A percentile compares a stretch with the other conserved stretches of the same genome.
Conservation (phyloP, 257 asterid genomes). For the Rubia yunnanensis region DNA sequence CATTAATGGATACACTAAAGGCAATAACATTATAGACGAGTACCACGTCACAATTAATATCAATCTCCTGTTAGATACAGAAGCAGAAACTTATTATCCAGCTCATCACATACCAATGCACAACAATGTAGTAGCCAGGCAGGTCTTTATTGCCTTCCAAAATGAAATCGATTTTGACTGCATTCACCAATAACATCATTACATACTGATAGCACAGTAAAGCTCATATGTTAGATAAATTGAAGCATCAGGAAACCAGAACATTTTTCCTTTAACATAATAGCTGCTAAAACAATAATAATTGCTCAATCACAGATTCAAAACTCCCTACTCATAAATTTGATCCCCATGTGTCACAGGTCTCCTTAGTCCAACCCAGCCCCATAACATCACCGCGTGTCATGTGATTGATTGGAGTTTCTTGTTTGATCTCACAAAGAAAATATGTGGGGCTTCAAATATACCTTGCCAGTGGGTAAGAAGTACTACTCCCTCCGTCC, state of each 20-base stretch:
- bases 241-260: slow-evolving; percentile 6
- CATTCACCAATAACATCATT: slow-evolving; percentile 16
- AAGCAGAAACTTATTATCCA: not conserved
- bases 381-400: not conserved
- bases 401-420: not conserved
- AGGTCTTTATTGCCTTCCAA: slow-evolving; percentile 56
- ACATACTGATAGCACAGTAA: not conserved
- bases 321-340: not conserved
- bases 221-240: not conserved
- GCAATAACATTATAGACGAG: slow-evolving; percentile 1
- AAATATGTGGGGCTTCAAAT: not conserved
- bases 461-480: not conserved
- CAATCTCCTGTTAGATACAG: not conserved
- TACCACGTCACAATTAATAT: slow-evolving; percentile 1
- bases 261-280: not conserved
- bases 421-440: not conserved
- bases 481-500: not conserved
- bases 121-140: slow-evolving; percentile 40
- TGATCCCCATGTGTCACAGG: not conserved
- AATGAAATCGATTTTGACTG: slow-evolving; percentile 83
- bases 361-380: not conserved
- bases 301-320: not conserved
- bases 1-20: not conserved
- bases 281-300: slow-evolving; percentile 1
- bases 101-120: slow-evolving; percentile 60